phyloP scores from a whole-genome alignment of 1,139 yeast genomes.

The Nematodospora anomalae region DNA sequence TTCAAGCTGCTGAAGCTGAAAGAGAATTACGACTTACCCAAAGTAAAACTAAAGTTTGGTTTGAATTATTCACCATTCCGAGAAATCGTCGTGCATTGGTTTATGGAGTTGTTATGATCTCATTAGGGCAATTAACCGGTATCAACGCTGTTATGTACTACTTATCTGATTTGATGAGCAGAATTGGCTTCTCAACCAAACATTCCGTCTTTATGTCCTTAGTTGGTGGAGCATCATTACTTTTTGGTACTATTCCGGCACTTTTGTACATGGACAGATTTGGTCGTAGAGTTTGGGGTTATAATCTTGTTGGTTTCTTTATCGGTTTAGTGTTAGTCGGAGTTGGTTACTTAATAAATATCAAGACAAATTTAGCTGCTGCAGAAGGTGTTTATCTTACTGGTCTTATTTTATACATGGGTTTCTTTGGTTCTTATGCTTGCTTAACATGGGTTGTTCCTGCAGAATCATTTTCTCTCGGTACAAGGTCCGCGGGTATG shows the following conservation, averaged over 20 bases:
- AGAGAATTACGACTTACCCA: slow-evolving; percentile 24
- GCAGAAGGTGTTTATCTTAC: slow-evolving; percentile 57
- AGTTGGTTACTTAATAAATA: slow-evolving; percentile 46
- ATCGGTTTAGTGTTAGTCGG: slow-evolving; percentile 59
- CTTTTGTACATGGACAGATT: slow-evolving; percentile 58
- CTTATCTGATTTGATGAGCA: slow-evolving; percentile 51
- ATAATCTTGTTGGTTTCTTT: slow-evolving; percentile 50
- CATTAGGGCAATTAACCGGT: slow-evolving; percentile 58
- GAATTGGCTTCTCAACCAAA: slow-evolving; percentile 45
- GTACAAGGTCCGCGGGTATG: slow-evolving; percentile 52
- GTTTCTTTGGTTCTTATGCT: slow-evolving; percentile 65
- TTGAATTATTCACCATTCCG: slow-evolving; percentile 52
- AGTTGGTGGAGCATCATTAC: slow-evolving; percentile 62
- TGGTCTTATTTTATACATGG: slow-evolving; percentile 62
- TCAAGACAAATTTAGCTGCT: slow-evolving; percentile 38
- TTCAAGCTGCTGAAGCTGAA: slow-evolving; percentile 32
- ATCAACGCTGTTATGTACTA: slow-evolving; percentile 58
- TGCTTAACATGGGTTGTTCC: slow-evolving; percentile 60
- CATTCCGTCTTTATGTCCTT: slow-evolving; percentile 54
- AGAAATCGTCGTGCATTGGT: slow-evolving; percentile 60
- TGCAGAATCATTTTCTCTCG: slow-evolving; percentile 46
- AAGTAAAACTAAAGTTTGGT: slow-evolving; percentile 32
- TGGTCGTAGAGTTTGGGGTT: slow-evolving; percentile 51
- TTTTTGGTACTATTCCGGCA: slow-evolving; percentile 63
- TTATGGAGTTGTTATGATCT: slow-evolving; percentile 55